phyloP scores from a whole-genome alignment of 2,329 filamentous ascomycete species.

The Meredithiella fracta region DNA sequence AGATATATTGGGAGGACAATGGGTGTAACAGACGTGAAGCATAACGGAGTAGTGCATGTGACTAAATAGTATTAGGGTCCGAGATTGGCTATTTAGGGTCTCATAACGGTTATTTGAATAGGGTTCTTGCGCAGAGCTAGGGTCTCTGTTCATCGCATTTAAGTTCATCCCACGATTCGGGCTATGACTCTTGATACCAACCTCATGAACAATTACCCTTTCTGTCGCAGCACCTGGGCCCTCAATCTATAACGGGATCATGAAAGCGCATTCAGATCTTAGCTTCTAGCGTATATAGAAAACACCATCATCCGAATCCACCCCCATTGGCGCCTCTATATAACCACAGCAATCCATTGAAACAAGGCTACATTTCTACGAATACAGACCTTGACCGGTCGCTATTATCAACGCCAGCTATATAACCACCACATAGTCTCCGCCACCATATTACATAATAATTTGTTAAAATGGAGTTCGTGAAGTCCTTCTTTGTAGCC shows the following conservation, averaged over 20 bases:
- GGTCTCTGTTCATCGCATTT: not conserved
- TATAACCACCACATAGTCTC: no score
- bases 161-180: not conserved
- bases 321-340: not conserved
- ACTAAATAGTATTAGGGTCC: no score
- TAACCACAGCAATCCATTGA: no score
- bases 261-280: not conserved
- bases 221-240: not conserved
- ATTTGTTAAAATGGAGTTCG: conserved; percentile 56
- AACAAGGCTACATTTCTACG: no score
- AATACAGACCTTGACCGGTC: no score
- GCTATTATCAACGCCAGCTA: no score
- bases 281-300: not conserved
- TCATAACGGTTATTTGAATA: no score
- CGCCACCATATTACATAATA: no score
- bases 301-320: not conserved
- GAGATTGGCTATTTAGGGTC: no score
- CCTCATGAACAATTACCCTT: not conserved
- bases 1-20: no score
- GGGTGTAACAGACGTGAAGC: no score
- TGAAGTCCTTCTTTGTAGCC: conserved; percentile 75
- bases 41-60: no score
- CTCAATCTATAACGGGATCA: not conserved
- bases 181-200: not conserved
- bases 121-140: not conserved